These are phyloP conservation scores for Inga laurina DNA, from an alignment of 306 rosid genomes.

Conservation along the genomic window DNA sequence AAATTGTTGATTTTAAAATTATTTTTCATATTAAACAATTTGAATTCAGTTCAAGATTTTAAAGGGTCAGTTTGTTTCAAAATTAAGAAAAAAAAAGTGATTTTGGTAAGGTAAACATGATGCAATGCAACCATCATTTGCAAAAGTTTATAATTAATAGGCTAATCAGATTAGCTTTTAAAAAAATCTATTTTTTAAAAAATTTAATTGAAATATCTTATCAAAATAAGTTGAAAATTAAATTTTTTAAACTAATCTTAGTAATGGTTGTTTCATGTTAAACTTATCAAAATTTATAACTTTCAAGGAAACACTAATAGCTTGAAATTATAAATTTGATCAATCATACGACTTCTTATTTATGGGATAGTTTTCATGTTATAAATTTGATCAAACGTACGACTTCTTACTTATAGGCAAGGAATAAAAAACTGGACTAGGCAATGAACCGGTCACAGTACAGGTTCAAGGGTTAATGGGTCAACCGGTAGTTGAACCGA, in stretches of 20 bases:
- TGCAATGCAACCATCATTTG: background rate
- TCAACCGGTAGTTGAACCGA: too few species aligned
- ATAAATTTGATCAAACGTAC: too few species aligned
- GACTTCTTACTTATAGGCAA: too few species aligned
- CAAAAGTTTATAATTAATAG: background rate
- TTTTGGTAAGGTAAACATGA: background rate
- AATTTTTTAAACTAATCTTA: too few species aligned
- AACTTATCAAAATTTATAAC: too few species aligned
- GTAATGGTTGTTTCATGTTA: background rate
- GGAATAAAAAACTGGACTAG: too few species aligned
- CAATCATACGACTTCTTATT: too few species aligned
- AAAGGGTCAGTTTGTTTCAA: background rate
- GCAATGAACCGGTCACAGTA: too few species aligned
- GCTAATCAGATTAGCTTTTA: background rate
- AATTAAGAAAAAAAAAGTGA: background rate
- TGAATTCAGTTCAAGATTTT: background rate
- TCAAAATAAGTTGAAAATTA: background rate
- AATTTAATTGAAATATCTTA: background rate
- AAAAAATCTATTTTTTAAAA: background rate
- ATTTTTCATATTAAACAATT: background rate
- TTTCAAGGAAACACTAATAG: too few species aligned
- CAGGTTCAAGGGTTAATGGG: too few species aligned
- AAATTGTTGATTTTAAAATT: background rate
- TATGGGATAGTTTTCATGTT: too few species aligned
- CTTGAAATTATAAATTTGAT: too few species aligned